Base-by-base conservation (phyloP, 2,329 filamentous ascomycete genomes). In the Botryosphaeria agaves region DNA sequence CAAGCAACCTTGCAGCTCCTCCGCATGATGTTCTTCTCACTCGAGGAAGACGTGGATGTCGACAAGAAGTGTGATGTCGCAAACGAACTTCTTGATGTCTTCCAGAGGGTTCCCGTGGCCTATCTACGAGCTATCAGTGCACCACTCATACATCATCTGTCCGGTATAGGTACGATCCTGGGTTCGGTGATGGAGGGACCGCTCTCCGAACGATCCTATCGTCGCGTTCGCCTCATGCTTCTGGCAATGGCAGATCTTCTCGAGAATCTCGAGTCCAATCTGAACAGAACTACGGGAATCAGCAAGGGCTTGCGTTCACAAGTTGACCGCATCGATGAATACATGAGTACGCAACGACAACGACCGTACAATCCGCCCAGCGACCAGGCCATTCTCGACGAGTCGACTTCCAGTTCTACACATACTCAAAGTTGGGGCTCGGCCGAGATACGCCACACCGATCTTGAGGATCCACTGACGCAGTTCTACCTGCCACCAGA, bases 81-180 rank as follows among this genome's bases (percentile, higher is more conserved):
- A 2, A 49, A 54, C 21, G 53, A 62, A 33, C 48, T 64, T 4
- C 44, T 64, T 8, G 45, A 51, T 16, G 51, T 51, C 5, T 62
- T 65, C 35, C 45, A 47, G 6, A 49, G 45, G 14, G 55, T 64
- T 12, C 57, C 59, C 2, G 45, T 55, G 4, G 49, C 53, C 14
- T 64, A 63, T 38, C 41, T 64, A 11, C 49, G 52, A 32, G 59
- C 57, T 2, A 64, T 66, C 28, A 62, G 57, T 33, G 55, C 58
- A 4, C 62, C 62, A 11, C 43, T 65, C 34, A 48, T 64, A 5
- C 53, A 65, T 36, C 61, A 64, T 37, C 46, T 66, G 3, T 57
- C 52, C 5, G 58, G 59, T 9, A 62, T 65, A 25, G 62, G 62
- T 4, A 50, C 53, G 2, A 61, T 66, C 29, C 50, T 66, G n/a